Evolutionary conservation across 768 basidiomycete species (phyloP).

Genomic region (Hebeloma cylindrosporum): DNA sequence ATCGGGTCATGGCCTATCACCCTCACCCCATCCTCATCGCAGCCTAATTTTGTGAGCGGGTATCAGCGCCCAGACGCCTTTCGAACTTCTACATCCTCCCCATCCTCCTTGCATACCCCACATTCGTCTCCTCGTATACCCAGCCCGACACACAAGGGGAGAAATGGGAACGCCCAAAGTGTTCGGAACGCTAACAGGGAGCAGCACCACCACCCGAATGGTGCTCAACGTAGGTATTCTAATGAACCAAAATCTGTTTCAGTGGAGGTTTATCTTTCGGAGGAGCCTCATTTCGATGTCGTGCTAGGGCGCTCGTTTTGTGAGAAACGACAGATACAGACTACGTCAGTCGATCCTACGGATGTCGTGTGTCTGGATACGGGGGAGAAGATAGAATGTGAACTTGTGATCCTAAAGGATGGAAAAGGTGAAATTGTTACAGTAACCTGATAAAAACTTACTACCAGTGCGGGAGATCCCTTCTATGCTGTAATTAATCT

Average conservation of each 20-base stretch:
- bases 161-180: too few relatives aligned
- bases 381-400: slow-evolving; percentile 88
- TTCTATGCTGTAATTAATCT: too few relatives aligned
- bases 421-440: slow-evolving; percentile 88
- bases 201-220: too few relatives aligned
- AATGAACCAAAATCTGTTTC: slow-evolving; percentile 39
- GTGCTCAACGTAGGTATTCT: too few relatives aligned
- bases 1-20: slow-evolving; percentile 90
- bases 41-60: slow-evolving; percentile 24
- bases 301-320: slow-evolving; percentile 88
- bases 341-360: slow-evolving; percentile 81
- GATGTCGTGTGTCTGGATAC: slow-evolving; percentile 90
- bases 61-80: slow-evolving; percentile 22
- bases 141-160: too few relatives aligned
- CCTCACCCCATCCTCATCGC: slow-evolving; percentile 44
- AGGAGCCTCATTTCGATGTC: slow-evolving; percentile 95
- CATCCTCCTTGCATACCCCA: slow-evolving; percentile 7
- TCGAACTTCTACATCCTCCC: slow-evolving; percentile 6
- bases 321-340: slow-evolving; percentile 79
- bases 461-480: background rate
- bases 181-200: background rate
- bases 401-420: slow-evolving; percentile 89
- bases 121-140: slow-evolving; percentile 15
- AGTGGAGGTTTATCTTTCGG: slow-evolving; percentile 80
- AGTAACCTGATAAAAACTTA: slow-evolving; percentile 57